A percentile compares a stretch with the other conserved stretches of the same genome.
These are phyloP conservation scores for Tetrapisispora taiwanensis DNA, from an alignment of 805 yeast genomes.

Conservation along the genomic window DNA sequence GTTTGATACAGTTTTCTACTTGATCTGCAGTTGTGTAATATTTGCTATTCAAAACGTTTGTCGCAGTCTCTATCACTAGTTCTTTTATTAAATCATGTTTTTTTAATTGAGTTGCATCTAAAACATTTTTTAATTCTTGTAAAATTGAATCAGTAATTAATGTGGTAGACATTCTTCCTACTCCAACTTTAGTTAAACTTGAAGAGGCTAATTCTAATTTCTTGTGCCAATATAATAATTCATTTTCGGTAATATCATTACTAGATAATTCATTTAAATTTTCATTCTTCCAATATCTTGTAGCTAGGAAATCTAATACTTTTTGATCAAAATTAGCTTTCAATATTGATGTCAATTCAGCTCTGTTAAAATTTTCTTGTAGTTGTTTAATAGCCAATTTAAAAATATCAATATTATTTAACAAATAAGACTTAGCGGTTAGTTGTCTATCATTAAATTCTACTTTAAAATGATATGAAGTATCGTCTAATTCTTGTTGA, in stretches of 20 bases:
- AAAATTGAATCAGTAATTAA: constrained; percentile 72
- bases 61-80: constrained; percentile 78
- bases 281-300: constrained; percentile 77
- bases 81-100: constrained; percentile 81
- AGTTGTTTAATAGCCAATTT: constrained; percentile 82
- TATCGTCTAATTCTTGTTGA: constrained; percentile 86
- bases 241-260: constrained; percentile 41
- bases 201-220: constrained; percentile 79
- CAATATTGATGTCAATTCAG: constrained; percentile 67
- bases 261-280: constrained; percentile 39
- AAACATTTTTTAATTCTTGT: constrained; percentile 65
- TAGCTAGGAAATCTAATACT: constrained; percentile 77
- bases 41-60: constrained; percentile 62
- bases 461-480: constrained; percentile 86
- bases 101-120: constrained; percentile 62
- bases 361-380: constrained; percentile 70
- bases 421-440: constrained; percentile 89
- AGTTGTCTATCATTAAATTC: constrained; percentile 91
- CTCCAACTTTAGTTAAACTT: constrained; percentile 81
- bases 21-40: constrained; percentile 93
- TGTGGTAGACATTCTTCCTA: constrained; percentile 81
- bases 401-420: constrained; percentile 80
- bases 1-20: constrained; percentile 96
- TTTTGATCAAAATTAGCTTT: constrained; percentile 82
- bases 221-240: constrained; percentile 69